A percentile compares a stretch with the other conserved stretches of the same genome.
Evolutionary conservation across 2,329 filamentous ascomycete genomes (phyloP).

Genomic region (Colletotrichum sidae): DNA sequence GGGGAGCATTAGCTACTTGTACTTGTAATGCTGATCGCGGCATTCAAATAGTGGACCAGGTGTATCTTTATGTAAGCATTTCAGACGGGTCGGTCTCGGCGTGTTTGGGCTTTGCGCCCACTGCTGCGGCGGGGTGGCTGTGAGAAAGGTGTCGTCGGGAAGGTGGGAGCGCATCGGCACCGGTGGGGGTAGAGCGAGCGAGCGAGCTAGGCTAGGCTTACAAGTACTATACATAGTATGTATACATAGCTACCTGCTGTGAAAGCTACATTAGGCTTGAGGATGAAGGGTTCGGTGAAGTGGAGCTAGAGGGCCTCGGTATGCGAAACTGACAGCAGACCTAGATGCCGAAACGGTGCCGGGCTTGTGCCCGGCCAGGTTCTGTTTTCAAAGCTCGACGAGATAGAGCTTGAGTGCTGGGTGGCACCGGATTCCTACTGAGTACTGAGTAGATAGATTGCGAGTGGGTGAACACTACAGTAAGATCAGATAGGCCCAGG

Average conservation of each 20-base stretch:
- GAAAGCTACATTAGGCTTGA: too few species aligned
- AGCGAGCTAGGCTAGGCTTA: neutral
- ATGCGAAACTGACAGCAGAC: too few species aligned
- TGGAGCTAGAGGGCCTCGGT: too few species aligned
- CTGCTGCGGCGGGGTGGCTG: slow-evolving; percentile 5
- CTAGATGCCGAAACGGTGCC: slow-evolving; percentile 30
- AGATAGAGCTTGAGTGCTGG: too few species aligned
- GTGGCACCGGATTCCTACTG: too few species aligned
- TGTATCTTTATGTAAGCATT: slow-evolving; percentile 28
- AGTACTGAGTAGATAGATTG: too few species aligned
- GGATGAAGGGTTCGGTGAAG: too few species aligned
- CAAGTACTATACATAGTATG: too few species aligned
- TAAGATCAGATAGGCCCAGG: neutral
- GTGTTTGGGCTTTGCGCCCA: neutral
- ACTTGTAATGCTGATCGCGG: slow-evolving; percentile 30
- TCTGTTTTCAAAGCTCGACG: slow-evolving; percentile 2
- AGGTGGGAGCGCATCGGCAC: slow-evolving; percentile 29
- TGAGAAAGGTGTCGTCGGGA: slow-evolving; percentile 11
- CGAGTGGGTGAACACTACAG: too few species aligned
- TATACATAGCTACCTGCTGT: too few species aligned
- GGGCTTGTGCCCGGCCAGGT: slow-evolving; percentile 3
- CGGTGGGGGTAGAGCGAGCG: slow-evolving; percentile 20
- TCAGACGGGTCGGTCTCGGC: neutral
- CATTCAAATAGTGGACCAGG: slow-evolving; percentile 4
- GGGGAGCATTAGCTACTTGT: slow-evolving; percentile 9